Percentiles rank a stretch among this genome's conserved stretches.
These are phyloP conservation scores for Penicillium canescens DNA, from an alignment of 495 filamentous ascomycete genomes.

Conservation along the genomic window DNA sequence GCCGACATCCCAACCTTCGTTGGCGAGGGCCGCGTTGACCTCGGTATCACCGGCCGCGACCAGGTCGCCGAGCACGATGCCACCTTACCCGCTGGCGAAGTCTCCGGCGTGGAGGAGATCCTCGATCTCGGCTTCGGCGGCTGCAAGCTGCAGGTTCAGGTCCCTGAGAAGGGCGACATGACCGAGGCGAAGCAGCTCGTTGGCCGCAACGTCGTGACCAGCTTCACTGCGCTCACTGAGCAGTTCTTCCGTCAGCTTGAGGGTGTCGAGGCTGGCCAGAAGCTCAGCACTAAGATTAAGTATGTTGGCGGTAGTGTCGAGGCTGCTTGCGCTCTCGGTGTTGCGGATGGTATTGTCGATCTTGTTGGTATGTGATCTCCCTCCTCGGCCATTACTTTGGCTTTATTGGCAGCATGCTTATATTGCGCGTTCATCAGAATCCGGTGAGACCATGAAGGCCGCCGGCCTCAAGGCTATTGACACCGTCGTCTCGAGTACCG, in stretches of 20 bases:
- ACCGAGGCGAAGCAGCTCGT: constrained; percentile 71
- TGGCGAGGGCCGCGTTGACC: constrained; percentile 87
- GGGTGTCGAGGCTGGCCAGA: constrained; percentile 32
- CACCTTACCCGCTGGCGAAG: constrained; percentile 52
- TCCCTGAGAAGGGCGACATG: constrained; percentile 80
- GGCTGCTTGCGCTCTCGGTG: constrained; percentile 91
- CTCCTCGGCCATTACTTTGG: background rate
- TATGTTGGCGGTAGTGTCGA: constrained; percentile 95
- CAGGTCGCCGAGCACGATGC: constrained; percentile 91
- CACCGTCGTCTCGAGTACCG: constrained; percentile 83
- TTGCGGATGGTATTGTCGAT: constrained; percentile 96
- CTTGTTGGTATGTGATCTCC: constrained; percentile 69
- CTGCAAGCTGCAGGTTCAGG: constrained; percentile 94
- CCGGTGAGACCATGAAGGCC: constrained; percentile 96
- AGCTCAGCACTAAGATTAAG: constrained; percentile 70
- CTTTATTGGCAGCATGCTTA: background rate
- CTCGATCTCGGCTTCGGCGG: constrained; percentile 87
- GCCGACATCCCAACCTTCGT: constrained; percentile 97
- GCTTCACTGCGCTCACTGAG: constrained; percentile 80
- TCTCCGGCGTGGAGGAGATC: constrained; percentile 75
- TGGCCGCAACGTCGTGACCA: constrained; percentile 94
- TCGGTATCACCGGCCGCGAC: constrained; percentile 93
- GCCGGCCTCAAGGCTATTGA: constrained; percentile 96
- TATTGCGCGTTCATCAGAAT: constrained; percentile 59
- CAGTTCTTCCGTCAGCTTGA: constrained; percentile 83